Base-by-base conservation (phyloP, 352 stramenopile species). In the Phytophthora meadii region DNA sequence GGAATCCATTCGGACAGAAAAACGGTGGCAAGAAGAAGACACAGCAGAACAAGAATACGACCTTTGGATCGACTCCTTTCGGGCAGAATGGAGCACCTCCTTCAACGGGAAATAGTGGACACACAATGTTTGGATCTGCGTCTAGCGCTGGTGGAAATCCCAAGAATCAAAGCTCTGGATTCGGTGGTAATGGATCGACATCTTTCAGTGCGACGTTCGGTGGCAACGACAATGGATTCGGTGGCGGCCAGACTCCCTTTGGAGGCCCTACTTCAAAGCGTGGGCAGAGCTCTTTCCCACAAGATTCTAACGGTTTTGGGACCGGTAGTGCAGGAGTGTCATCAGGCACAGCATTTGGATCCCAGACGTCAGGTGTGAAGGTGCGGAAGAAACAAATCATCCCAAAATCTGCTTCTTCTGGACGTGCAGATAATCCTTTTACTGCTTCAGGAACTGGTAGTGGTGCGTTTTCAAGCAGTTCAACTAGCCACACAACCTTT, bases 291-390 rank as follows among this genome's bases (percentile, higher is more conserved):
- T 48, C 55, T 1, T 74, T 68, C n/a, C 24, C 46, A 3, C 48
- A 67, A 42, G 56, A 75, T 8, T 28, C 36, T 0, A 54, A 58
- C 15, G 62, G 62, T 14, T 75, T 74, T 63, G 44, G 41, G 36
- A 54, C 51, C 27, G 62, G 45, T 14, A 41, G 30, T 46, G 22
- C 51, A 22, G 19, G 51, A 51, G 36, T 32, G 22, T 64, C 54
- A 15, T 70, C 68, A 40, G 60, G 52, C 10, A 70, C 72, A 22
- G 40, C 61, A n/a, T 84, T 81, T 60, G 73, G 73, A 25, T 63
- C n/a, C 19, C 64, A 74, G 64, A 7, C 64, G 9, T 47, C 55
- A 2, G 54, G 53, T 28, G 48, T 61, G 17, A 50, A 48, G 50
- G 63, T 71, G 39, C 45, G 57, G 17, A 75, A 77, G 57, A 79